Evolutionary conservation across 164 flowering plant species (phyloP).

Genomic region (Berberis thunbergii): DNA sequence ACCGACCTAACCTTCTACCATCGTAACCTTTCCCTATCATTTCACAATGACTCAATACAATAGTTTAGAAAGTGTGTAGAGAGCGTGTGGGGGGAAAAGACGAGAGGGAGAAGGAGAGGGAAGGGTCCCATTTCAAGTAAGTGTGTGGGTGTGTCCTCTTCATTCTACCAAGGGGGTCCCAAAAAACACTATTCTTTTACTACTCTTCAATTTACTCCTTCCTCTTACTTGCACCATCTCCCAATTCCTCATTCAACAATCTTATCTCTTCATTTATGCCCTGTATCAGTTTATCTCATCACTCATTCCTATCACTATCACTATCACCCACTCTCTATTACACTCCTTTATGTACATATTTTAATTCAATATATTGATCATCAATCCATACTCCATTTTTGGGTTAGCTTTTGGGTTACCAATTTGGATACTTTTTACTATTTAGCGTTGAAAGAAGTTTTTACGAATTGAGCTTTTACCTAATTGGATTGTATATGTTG

Average conservation of each 20-base stretch:
- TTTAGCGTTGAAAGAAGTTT: too few species aligned
- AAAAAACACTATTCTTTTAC: not conserved
- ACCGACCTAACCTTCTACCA: conserved; percentile 4
- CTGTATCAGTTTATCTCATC: not conserved
- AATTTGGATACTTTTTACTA: too few species aligned
- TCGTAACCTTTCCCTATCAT: conserved; percentile 8
- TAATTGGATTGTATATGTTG: too few species aligned
- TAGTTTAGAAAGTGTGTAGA: too few species aligned
- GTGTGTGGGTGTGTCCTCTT: not conserved
- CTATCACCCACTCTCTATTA: not conserved
- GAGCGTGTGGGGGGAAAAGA: not conserved
- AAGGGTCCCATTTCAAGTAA: conserved; percentile 4
- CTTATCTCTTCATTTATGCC: conserved; percentile 18
- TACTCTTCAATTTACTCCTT: conserved; percentile 1
- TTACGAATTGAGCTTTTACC: too few species aligned
- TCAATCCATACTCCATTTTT: too few species aligned
- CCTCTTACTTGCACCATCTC: conserved; percentile 4
- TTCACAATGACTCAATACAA: conserved; percentile 19
- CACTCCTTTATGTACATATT: too few species aligned
- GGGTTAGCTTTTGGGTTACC: too few species aligned
- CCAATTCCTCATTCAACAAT: not conserved
- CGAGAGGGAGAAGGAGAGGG: not conserved
- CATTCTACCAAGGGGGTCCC: too few species aligned
- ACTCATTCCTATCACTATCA: not conserved
- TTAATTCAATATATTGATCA: too few species aligned